These are phyloP conservation scores for Ceratocystiopsis minuta DNA, from an alignment of 2,329 filamentous ascomycete species.

Conservation along the genomic window DNA sequence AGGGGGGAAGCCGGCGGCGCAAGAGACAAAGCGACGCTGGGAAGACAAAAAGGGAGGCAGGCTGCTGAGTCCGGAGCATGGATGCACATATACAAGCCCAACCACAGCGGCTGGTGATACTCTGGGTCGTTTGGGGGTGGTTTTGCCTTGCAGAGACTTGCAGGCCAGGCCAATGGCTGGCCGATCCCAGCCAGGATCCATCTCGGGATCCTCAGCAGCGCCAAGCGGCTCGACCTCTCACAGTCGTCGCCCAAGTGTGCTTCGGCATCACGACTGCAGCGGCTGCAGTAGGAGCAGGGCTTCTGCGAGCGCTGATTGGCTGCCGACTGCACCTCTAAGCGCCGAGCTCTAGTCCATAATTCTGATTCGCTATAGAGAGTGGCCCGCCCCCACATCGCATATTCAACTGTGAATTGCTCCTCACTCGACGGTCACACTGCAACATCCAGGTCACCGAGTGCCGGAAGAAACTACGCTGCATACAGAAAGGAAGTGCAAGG, in stretches of 20 bases:
- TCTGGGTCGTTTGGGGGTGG: conserved; percentile 1
- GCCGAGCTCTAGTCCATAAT: conserved; percentile 1
- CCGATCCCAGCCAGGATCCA: no score
- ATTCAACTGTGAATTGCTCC: no score
- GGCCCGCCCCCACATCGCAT: no score
- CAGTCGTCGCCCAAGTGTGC: not conserved
- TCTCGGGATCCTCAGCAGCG: no score
- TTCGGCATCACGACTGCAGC: not conserved
- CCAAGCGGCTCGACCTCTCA: not conserved
- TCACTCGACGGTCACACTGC: no score
- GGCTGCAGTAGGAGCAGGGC: no score
- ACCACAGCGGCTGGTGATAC: conserved; percentile 10
- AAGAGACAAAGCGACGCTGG: not conserved
- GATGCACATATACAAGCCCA: conserved; percentile 3
- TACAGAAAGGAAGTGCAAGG: no score
- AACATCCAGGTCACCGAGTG: no score
- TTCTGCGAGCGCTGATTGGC: conserved; percentile 18
- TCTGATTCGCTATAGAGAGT: conserved; percentile 3
- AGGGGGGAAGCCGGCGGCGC: no score
- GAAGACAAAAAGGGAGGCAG: not conserved
- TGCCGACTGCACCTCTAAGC: conserved; percentile 14
- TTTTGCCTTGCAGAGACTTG: no score
- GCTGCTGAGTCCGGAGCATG: not conserved
- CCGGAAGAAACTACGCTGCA: no score
- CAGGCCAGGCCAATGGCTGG: no score